Percentiles rank a stretch among this genome's conserved stretches.
These are phyloP conservation scores for Phellopilus nigrolimitatus DNA, from an alignment of 1,284 basidiomycete genomes.

Conservation along the genomic window DNA sequence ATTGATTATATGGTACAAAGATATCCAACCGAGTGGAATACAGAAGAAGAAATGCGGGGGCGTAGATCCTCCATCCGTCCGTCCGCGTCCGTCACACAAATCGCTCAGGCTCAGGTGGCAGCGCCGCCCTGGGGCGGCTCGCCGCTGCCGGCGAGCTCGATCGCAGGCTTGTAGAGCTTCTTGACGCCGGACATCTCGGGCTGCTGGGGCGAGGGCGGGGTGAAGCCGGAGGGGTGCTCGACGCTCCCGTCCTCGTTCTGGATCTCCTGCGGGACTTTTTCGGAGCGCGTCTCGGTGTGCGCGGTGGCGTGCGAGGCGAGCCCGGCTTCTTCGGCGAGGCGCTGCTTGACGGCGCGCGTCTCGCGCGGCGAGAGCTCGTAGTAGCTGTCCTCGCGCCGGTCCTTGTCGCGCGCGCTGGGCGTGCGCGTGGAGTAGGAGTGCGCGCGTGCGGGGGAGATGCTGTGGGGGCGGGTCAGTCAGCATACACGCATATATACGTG, in stretches of 20 bases:
- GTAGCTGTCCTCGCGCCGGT: constrained; percentile 7
- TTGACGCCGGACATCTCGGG: constrained; percentile 7
- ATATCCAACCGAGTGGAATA: no score
- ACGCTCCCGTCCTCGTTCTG: constrained; percentile 28
- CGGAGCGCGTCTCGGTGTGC: constrained; percentile 1
- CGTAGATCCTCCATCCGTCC: no score
- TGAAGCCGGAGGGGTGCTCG: constrained; percentile 31
- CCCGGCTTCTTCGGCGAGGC: constrained; percentile 7
- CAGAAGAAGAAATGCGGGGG: no score
- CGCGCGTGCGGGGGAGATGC: neutral
- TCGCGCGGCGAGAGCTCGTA: constrained; percentile 14
- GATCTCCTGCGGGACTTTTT: constrained; percentile 25
- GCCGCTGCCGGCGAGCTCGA: constrained; percentile 1
- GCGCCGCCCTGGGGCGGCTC: neutral
- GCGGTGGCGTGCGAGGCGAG: constrained; percentile 2
- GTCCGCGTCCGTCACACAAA: neutral
- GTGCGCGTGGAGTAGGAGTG: neutral
- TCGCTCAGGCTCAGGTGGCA: neutral
- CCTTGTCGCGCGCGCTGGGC: neutral
- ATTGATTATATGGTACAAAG: no score
- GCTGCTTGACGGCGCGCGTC: constrained; percentile 12
- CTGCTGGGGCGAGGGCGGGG: constrained; percentile 29
- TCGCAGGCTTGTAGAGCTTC: constrained; percentile 11
- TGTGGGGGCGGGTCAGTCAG: neutral
- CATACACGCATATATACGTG: neutral